These are phyloP conservation scores for Daldinia bambusicola DNA, from an alignment of 495 filamentous ascomycete genomes.

Conservation along the genomic window DNA sequence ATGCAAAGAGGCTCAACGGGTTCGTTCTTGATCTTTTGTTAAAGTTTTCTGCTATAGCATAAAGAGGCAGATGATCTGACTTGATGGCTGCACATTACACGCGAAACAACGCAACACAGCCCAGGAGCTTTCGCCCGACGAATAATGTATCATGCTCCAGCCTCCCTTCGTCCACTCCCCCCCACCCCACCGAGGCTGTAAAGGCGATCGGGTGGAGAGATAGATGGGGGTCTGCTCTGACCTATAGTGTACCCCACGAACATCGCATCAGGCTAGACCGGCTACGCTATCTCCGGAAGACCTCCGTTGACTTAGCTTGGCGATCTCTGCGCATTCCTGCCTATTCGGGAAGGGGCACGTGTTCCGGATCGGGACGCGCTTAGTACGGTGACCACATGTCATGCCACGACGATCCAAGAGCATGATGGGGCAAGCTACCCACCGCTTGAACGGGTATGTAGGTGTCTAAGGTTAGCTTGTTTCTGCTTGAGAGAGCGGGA, in stretches of 20 bases:
- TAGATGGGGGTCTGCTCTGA: background rate
- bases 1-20: background rate
- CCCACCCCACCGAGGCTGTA: background rate
- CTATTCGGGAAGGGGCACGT: slow-evolving; percentile 3
- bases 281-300: background rate
- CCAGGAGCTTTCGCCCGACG: background rate
- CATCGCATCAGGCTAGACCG: background rate
- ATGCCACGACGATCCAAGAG: background rate
- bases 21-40: background rate
- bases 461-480: background rate
- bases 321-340: slow-evolving; percentile 3
- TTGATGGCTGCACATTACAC: background rate
- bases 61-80: background rate
- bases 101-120: background rate
- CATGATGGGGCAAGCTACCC: background rate
- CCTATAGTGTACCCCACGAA: background rate
- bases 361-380: slow-evolving; percentile 2
- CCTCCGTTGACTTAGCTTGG: background rate
- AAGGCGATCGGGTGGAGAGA: background rate
- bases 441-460: background rate
- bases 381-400: background rate
- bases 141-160: background rate
- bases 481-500: background rate
- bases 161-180: background rate
- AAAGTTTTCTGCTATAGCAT: background rate